Conservation (phyloP, 352 stramenopile species). For the Stramenopiles sp. region DNA sequence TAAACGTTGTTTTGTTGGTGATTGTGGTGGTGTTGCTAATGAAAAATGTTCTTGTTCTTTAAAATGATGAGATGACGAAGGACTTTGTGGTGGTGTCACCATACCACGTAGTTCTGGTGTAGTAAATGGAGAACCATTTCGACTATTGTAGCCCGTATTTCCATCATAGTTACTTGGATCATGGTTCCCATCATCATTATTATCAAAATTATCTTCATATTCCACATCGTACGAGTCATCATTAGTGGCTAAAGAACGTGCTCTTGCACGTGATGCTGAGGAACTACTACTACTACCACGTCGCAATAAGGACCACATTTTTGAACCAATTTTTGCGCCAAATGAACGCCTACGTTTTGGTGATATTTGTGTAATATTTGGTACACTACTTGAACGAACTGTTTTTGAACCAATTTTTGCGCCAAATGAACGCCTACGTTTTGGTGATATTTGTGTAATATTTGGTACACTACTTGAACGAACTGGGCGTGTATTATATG, state of each 20-base stretch:
- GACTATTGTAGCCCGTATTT: too few species aligned
- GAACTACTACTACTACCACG: too few species aligned
- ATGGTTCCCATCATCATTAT: not conserved
- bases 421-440: not conserved
- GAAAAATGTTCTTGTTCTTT: not conserved
- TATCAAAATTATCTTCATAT: not conserved
- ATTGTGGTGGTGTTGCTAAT: not conserved
- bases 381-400: not conserved
- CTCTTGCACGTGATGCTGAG: not conserved
- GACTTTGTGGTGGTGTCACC: not conserved
- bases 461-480: not conserved
- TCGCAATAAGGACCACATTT: not conserved
- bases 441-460: not conserved
- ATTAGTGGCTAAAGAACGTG: not conserved
- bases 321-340: not conserved
- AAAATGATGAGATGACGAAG: not conserved
- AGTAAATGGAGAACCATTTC: too few species aligned
- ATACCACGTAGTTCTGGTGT: too few species aligned
- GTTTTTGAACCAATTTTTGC: not conserved
- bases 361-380: not conserved
- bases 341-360: not conserved
- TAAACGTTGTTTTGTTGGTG: not conserved
- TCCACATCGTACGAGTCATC: not conserved
- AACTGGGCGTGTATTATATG: too few species aligned
- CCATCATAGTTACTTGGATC: not conserved